Base-by-base conservation (phyloP, 1,284 basidiomycete species). In the Naganishia sp. region DNA sequence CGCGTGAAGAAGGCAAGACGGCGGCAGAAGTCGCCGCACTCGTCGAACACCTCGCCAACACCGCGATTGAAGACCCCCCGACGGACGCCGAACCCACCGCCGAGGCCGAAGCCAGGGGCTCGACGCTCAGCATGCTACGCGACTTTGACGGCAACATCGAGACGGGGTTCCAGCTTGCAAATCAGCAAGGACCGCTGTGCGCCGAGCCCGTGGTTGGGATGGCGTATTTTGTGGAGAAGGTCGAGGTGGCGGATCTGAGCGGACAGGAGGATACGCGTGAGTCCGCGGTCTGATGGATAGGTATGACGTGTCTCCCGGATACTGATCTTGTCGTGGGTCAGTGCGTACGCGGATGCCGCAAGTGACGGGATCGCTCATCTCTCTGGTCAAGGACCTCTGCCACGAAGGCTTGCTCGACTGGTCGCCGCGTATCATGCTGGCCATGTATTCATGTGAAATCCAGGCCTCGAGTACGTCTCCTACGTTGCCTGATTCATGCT, bases 371-470 rank as follows among this genome's bases (percentile, higher is more conserved):
- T 92, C 92, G 9, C 82, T 97, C 58, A 94, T 97, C 73, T 91
- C 95, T 18, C 85, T 88, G 7, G 87, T 94, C 50, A 86, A 90
- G 75, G 96, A 99, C 74, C 88, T 90, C 0, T 98, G 93, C 75
- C 85, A 90, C 67, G 87, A 87, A 69, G 94, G 90, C 0, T 78
- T 99, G 69, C 82, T 99, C 53, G 96, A 99, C 79, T 99, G 96
- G 96, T 96, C 93, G 9, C 96, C 96, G 18, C 85, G 96, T 49
- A 84, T 99, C 71, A 92, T 96, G 88, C 83, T 99, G 64, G 96
- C 96, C 1, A 98, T 98, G 92, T 99, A 99, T 80, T 89, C 90
- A 6, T 99, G 96, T 80, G 94, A 99, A 76, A 98, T 99, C 68
- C 96, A 98, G 81, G 92, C 94, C 1, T 94, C 94, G 10, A 93